A percentile compares a stretch with the other conserved stretches of the same genome.
These are phyloP conservation scores for Proliferodiscus dingleyae DNA, from an alignment of 2,329 filamentous ascomycete genomes.

Conservation along the genomic window DNA sequence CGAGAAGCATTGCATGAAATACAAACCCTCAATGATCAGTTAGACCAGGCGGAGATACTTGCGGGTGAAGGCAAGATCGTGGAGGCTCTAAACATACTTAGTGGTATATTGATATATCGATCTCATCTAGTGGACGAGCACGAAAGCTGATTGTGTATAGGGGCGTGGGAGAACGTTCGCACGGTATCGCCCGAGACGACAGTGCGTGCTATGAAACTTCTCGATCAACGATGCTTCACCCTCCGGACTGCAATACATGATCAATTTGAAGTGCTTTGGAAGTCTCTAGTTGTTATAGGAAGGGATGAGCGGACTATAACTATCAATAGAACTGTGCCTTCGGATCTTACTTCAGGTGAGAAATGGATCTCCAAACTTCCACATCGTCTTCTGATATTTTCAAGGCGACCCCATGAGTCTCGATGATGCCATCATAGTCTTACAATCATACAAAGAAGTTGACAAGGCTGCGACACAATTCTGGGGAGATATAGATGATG, in stretches of 20 bases:
- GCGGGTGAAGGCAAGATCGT: slow-evolving; percentile 50
- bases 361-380: too few species aligned
- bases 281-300: slow-evolving; percentile 60
- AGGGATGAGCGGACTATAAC: slow-evolving; percentile 48
- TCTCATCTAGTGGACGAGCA: not conserved
- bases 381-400: slow-evolving; percentile 3
- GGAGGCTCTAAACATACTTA: slow-evolving; percentile 52
- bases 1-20: slow-evolving; percentile 46
- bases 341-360: not conserved
- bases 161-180: slow-evolving; percentile 53
- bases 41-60: slow-evolving; percentile 56
- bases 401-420: slow-evolving; percentile 42
- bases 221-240: slow-evolving; percentile 60
- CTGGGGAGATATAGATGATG: slow-evolving; percentile 58
- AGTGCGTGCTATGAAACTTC: slow-evolving; percentile 57
- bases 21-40: slow-evolving; percentile 53
- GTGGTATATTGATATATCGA: slow-evolving; percentile 39
- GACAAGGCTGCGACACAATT: slow-evolving; percentile 55
- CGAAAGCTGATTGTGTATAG: slow-evolving; percentile 32
- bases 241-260: slow-evolving; percentile 63
- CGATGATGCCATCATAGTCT: slow-evolving; percentile 48
- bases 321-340: slow-evolving; percentile 35
- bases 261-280: slow-evolving; percentile 67
- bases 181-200: slow-evolving; percentile 56
- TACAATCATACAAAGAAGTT: slow-evolving; percentile 57